Conservation (phyloP, 73 alveolate species). For the Chromera velia region DNA sequence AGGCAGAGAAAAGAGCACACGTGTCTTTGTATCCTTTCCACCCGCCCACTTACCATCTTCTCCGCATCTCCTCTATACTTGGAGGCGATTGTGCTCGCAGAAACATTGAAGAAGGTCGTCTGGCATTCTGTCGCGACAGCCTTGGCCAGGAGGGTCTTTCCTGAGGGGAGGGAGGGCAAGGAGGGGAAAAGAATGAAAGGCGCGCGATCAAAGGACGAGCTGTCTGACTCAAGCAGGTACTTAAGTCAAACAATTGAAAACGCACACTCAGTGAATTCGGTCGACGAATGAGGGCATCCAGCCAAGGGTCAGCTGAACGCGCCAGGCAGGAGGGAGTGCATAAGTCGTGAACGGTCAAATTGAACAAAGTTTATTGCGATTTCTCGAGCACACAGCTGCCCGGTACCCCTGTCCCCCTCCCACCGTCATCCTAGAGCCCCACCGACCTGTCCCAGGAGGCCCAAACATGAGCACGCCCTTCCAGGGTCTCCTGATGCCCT, state of each 20-base stretch:
- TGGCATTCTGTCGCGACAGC: conserved; percentile 91
- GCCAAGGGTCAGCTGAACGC: too few species aligned
- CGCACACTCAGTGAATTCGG: too few species aligned
- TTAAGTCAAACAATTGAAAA: too few species aligned
- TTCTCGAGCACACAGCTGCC: not conserved
- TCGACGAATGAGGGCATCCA: too few species aligned
- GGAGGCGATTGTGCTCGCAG: conserved; percentile 75
- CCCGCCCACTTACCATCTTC: conserved; percentile 79
- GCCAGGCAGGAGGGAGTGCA: too few species aligned
- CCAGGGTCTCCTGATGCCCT: conserved; percentile 84
- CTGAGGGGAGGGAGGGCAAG: too few species aligned
- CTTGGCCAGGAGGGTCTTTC: conserved; percentile 82
- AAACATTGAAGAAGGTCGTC: conserved; percentile 84
- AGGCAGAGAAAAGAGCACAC: too few species aligned
- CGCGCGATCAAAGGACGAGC: too few species aligned
- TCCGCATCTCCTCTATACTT: conserved; percentile 99
- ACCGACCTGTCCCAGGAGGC: conserved; percentile 38
- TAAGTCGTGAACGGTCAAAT: not conserved
- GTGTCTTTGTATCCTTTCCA: too few species aligned
- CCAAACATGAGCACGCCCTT: conserved; percentile 68
- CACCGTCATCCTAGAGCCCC: conserved; percentile 3
- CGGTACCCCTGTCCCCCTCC: not conserved
- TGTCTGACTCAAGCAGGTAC: too few species aligned
- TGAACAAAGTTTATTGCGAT: not conserved
- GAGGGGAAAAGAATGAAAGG: too few species aligned